Evolutionary conservation across 2,329 filamentous ascomycete species (phyloP).

Genomic region (Phialemonium atrogriseum): DNA sequence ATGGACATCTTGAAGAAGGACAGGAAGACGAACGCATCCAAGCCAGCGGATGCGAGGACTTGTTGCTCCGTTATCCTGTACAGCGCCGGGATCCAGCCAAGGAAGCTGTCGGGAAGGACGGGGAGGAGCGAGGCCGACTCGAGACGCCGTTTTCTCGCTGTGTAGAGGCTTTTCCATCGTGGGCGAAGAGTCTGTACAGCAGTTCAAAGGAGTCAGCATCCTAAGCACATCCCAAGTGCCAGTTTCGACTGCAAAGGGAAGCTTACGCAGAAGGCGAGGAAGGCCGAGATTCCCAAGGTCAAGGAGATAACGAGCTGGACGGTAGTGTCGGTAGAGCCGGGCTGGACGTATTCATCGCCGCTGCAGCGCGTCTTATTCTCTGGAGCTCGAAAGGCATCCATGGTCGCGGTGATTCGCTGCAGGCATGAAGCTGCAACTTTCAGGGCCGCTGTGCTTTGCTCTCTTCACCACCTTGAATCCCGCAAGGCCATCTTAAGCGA

Average conservation of each 20-base stretch:
- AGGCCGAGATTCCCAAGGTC: constrained; percentile 60
- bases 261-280: constrained; percentile 68
- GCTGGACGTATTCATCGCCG: constrained; percentile 20
- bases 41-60: constrained; percentile 77
- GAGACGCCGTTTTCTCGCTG: constrained; percentile 73
- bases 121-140: constrained; percentile 56
- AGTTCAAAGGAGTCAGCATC: constrained; percentile 4
- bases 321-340: constrained; percentile 36
- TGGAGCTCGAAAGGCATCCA: constrained; percentile 10
- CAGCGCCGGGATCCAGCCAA: constrained; percentile 87
- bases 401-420: constrained; percentile 9
- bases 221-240: background rate
- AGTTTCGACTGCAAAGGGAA: background rate
- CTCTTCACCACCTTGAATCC: too few species aligned
- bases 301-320: constrained; percentile 69
- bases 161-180: constrained; percentile 86
- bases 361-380: constrained; percentile 15
- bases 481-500: too few species aligned
- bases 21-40: constrained; percentile 94
- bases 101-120: constrained; percentile 70
- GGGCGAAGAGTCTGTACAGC: constrained; percentile 64
- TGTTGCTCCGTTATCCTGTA: constrained; percentile 83
- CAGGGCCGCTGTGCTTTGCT: too few species aligned
- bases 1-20: constrained; percentile 95
- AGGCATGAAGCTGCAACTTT: too few species aligned